Percentiles rank a stretch among this genome's conserved stretches.
Conservation (phyloP, 257 asterid genomes). For the Solanum bukasovii region DNA sequence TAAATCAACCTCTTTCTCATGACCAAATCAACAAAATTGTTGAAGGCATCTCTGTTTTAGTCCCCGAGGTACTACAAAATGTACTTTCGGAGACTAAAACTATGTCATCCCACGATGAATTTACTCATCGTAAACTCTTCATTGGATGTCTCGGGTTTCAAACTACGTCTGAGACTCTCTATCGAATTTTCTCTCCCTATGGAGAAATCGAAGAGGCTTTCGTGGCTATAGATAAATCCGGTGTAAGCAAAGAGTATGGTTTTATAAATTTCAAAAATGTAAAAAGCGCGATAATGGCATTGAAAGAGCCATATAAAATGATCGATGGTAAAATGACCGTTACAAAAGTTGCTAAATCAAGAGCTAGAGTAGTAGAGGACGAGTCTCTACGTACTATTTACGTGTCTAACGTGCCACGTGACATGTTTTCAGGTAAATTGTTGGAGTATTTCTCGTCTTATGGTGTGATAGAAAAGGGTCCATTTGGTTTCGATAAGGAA, state of each 20-base stretch:
- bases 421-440: neutral
- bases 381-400: neutral
- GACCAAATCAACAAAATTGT: neutral
- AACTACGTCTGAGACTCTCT: neutral
- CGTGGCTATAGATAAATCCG: neutral
- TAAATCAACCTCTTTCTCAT: neutral
- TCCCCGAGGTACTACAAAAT: neutral
- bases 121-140: neutral
- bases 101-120: no score
- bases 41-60: neutral
- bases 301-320: neutral
- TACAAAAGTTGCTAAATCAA: neutral
- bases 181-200: neutral
- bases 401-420: neutral
- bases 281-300: neutral
- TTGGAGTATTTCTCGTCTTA: neutral
- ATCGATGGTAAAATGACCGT: neutral
- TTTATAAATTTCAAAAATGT: neutral
- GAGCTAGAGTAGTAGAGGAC: neutral
- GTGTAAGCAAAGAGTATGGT: neutral
- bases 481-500: neutral
- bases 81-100: neutral
- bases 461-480: neutral
- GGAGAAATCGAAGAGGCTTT: neutral
- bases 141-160: neutral